Evolutionary conservation across 805 yeast genomes (phyloP).

Genomic region (Komagataella mondaviorum): DNA sequence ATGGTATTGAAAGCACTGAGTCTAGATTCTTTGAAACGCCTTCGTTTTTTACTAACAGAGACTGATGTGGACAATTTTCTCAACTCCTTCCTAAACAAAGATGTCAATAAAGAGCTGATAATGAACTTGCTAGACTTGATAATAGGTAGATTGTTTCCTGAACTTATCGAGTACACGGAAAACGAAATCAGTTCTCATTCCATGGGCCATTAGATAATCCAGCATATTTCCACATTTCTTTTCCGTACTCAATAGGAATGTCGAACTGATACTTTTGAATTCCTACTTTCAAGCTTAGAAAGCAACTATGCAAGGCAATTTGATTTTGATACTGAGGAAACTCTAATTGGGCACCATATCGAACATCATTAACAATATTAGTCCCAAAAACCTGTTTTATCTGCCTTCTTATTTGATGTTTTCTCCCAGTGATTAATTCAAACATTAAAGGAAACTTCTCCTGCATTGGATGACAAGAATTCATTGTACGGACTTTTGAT

Average conservation of each 20-base stretch:
- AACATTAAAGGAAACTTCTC: background rate
- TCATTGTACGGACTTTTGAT: background rate
- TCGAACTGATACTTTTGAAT: background rate
- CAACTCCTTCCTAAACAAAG: constrained; percentile 19
- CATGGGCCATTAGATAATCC: background rate
- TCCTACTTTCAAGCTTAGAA: background rate
- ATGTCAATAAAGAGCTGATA: constrained; percentile 28
- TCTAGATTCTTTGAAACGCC: constrained; percentile 1
- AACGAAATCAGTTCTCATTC: background rate
- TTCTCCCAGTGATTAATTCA: background rate
- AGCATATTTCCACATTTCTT: constrained; percentile 12
- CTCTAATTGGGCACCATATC: background rate
- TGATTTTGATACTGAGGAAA: background rate
- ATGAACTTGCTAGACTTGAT: constrained; percentile 27
- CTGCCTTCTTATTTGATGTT: constrained; percentile 1
- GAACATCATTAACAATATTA: background rate
- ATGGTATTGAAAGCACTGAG: constrained; percentile 2
- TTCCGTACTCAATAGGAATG: constrained; percentile 2
- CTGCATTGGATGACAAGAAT: background rate
- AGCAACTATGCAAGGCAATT: background rate
- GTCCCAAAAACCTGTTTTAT: background rate
- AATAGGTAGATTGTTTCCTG: constrained; percentile 25
- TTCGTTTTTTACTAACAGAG: constrained; percentile 3
- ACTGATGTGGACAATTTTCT: constrained; percentile 14
- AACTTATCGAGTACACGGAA: constrained; percentile 6